Evolutionary conservation across 768 basidiomycete species (phyloP), one percentile per base, ranked within the genome.

Genomic region (Mycena belliarum): DNA sequence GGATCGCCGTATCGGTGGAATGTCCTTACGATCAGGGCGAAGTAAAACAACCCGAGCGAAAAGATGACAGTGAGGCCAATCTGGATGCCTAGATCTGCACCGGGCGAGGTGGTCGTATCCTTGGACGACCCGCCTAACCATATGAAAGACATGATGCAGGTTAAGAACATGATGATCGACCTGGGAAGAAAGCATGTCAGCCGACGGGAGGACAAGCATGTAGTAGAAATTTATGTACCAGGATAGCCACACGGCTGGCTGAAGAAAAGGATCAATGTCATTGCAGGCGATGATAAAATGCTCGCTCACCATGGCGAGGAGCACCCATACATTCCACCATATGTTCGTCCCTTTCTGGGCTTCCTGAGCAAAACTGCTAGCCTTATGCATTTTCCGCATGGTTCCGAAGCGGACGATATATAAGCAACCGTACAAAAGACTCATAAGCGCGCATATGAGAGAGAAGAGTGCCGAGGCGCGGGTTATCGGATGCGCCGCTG

Each of bases 301-400:
- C n/a, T 9, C 4, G 40, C 54, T 14, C 40, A 60, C 59, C 75
- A 86, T 79, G 0, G 86, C 82, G 26, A 89, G 74, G n/a, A 88
- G 59, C 1, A 88, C 81, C 86, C 87, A 88, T 20, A 88, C 82
- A 60, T 89, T 89, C 87, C 87, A 77, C 59, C 66, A 72, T n/a
- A 76, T 70, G 1, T 52, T 48, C 14, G 61, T 63, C 6, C 65
- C 61, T 47, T 68, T 70, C 48, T 81, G 79, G 5, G 84, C 81
- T 64, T 88, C 87, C 82, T 86, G 51, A 7, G 85, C 85, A 85
- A 86, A 89, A 46, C 81, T 78, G 10, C 82, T 81, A 1, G 86
- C 87, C 64, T 82, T 83, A 63, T 84, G 75, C 73, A 86, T 84
- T 57, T 78, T 84, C n/a, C 80, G 75, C 87, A 89, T 89, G 0